Evolutionary conservation across 345 rosid genomes (phyloP).

Genomic region (Pistacia integerrima): DNA sequence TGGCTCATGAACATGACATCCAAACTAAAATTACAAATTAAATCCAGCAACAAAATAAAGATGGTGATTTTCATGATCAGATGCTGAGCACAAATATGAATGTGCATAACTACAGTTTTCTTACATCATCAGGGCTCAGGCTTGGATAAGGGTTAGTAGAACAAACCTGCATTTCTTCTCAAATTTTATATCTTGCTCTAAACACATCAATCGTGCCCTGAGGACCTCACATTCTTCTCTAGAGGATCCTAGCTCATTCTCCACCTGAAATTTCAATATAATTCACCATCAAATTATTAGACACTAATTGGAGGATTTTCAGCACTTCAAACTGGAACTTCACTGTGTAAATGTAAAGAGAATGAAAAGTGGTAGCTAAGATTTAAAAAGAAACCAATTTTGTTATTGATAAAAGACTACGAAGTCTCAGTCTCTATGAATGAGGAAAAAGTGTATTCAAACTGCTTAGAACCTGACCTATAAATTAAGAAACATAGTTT

Average conservation of each 20-base stretch:
- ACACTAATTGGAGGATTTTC: not conserved
- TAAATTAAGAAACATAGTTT: not conserved
- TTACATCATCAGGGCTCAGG: not conserved
- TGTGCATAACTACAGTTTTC: not conserved
- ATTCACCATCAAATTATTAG: constrained; percentile 6
- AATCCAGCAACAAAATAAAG: constrained; percentile 4
- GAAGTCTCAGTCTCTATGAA: not conserved
- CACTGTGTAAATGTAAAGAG: too few relatives aligned
- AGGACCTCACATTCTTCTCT: constrained; percentile 56
- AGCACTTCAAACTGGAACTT: too few relatives aligned
- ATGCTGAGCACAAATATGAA: not conserved
- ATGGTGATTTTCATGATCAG: not conserved
- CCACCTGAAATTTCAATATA: constrained; percentile 43
- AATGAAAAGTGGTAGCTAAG: too few relatives aligned
- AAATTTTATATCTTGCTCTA: constrained; percentile 44
- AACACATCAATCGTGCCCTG: constrained; percentile 41
- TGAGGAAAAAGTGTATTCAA: too few relatives aligned
- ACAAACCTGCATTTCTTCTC: constrained; percentile 68
- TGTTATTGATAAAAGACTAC: too few relatives aligned
- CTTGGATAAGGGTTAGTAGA: not conserved
- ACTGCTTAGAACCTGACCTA: not conserved
- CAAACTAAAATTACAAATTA: not conserved
- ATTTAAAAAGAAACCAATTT: too few relatives aligned
- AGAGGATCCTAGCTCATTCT: constrained; percentile 54
- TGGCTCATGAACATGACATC: not conserved